Base-by-base conservation (phyloP, 2,329 filamentous ascomycete genomes). In the Claviceps sorghi region DNA sequence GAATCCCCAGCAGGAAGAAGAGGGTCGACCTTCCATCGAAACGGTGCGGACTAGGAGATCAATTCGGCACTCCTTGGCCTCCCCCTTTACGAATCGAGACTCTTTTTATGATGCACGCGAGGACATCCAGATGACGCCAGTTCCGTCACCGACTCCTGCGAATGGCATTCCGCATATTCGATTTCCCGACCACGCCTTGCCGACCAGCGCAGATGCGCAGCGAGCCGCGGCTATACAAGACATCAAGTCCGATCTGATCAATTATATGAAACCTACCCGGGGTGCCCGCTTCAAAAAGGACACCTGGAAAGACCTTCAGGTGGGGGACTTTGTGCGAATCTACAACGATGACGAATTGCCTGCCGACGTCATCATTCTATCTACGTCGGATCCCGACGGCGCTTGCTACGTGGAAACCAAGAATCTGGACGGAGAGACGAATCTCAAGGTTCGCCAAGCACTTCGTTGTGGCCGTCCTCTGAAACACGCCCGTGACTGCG, bases 371-470 rank as follows among this genome's bases (percentile, higher is more conserved):
- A 84, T 97, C 48, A 86, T 98, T 44, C 71, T 98, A 26, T 87
- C 93, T 2, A 97, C 93, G 0, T 95, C 93, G 2, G 93, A 97
- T 60, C 78, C 85, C 1, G 93, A 98, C 60, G 93, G 93, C 49
- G 88, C 88, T 40, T 98, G 93, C 68, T 98, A 96, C 61, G 86
- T 98, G 22, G 93, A 98, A 69, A 98, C 93, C 2, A 98, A 97
- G 73, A 97, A 95, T 65, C 67, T 98, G 72, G 93, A 98, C 62
- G 93, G 93, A 49, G 93, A 98, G 70, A 98, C 93, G 2, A 98
- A 98, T 62, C 72, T 98, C 56, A 98, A 98, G 69, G 89, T 96
- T 56, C 85, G 93, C 54, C 87, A 91, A 62, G 88, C 93, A 21
- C 76, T 98, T 43, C 86, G 91, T 57, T 93, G 88, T 62, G 87